Conservation (phyloP, 1,284 basidiomycete species). For the Moniliophthora roreri region DNA sequence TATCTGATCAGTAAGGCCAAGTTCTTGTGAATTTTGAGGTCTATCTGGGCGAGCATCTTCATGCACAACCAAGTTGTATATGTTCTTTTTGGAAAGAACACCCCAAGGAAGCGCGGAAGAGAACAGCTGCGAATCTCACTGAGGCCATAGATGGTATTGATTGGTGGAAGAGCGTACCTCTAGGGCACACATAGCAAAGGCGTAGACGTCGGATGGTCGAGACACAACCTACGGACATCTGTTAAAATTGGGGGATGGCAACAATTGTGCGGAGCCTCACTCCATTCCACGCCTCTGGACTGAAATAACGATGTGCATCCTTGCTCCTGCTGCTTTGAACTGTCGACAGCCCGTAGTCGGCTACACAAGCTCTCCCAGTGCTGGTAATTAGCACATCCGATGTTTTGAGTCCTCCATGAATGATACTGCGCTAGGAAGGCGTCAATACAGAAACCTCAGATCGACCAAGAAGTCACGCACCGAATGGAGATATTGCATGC, state of each 20-base stretch:
- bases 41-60: constrained; percentile 9
- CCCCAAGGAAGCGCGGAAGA: constrained; percentile 4
- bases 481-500: background rate
- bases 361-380: background rate
- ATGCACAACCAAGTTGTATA: constrained; percentile 6
- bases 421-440: background rate
- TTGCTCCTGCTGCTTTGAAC: constrained; percentile 3
- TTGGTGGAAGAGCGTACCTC: background rate
- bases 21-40: background rate
- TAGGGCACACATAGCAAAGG: constrained; percentile 7
- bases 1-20: constrained; percentile 1
- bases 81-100: constrained; percentile 4
- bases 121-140: background rate
- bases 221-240: background rate
- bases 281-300: constrained; percentile 13
- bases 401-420: constrained; percentile 8
- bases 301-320: constrained; percentile 5
- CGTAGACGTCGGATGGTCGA: constrained; percentile 7
- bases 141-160: background rate
- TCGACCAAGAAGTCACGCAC: background rate
- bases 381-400: constrained; percentile 2
- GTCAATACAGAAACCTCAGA: background rate
- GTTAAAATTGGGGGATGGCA: background rate
- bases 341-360: constrained; percentile 7
- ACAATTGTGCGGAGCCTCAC: background rate